A percentile compares a stretch with the other conserved stretches of the same genome.
Conservation (phyloP, 2,329 filamentous ascomycete genomes). For the Fusarium sp. region DNA sequence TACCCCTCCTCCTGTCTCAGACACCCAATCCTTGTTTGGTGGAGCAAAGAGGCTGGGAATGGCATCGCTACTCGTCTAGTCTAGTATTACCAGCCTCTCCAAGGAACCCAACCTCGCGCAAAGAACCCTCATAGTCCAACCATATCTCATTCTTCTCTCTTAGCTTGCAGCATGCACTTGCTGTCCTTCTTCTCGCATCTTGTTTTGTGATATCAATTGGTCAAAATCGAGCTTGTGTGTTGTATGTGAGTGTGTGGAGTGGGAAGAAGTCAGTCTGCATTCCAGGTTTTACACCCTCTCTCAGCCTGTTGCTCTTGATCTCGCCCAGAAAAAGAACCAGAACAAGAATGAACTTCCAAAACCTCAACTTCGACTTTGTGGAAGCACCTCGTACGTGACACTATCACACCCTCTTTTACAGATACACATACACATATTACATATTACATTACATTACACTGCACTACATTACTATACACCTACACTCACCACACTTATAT, state of each 20-base stretch:
- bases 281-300: constrained; percentile 24
- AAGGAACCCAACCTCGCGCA: constrained; percentile 41
- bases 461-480: background rate
- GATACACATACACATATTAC: background rate
- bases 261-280: constrained; percentile 37
- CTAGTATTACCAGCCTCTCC: constrained; percentile 35
- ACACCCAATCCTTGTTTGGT: constrained; percentile 23
- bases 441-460: background rate
- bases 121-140: constrained; percentile 43
- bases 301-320: background rate
- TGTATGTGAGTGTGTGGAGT: constrained; percentile 46
- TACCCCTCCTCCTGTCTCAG: background rate
- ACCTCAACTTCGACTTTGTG: constrained; percentile 47
- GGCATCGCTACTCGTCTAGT: constrained; percentile 8
- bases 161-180: constrained; percentile 42
- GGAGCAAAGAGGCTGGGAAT: constrained; percentile 40
- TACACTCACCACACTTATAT: background rate
- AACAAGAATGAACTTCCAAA: constrained; percentile 50
- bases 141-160: constrained; percentile 43
- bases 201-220: constrained; percentile 47
- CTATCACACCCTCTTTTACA: constrained; percentile 8
- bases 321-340: constrained; percentile 30
- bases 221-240: constrained; percentile 31
- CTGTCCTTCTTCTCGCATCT: constrained; percentile 41
- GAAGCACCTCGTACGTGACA: constrained; percentile 49